These are phyloP conservation scores for Penicillium cataractarum DNA, from an alignment of 495 filamentous ascomycete genomes.

Conservation along the genomic window DNA sequence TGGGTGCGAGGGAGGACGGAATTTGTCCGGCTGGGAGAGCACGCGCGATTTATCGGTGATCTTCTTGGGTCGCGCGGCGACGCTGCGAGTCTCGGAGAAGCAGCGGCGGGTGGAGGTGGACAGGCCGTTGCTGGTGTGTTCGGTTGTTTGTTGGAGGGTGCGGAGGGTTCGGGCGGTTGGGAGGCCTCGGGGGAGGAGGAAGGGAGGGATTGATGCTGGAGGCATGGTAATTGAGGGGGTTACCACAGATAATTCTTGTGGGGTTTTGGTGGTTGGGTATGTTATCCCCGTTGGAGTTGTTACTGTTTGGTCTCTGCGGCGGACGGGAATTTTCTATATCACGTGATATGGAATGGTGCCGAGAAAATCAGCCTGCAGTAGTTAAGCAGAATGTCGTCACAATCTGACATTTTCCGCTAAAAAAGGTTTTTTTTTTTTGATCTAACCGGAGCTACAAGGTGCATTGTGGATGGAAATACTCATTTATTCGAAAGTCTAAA, in stretches of 20 bases:
- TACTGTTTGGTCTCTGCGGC: background rate
- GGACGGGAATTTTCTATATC: slow-evolving; percentile 22
- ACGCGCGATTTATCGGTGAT: slow-evolving; percentile 54
- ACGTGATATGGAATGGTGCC: slow-evolving; percentile 4
- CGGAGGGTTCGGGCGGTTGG: slow-evolving; percentile 37
- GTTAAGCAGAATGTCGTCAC: background rate
- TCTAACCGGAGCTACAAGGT: background rate
- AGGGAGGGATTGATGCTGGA: slow-evolving; percentile 39
- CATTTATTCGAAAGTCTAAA: too few species aligned
- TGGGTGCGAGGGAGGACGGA: slow-evolving; percentile 84
- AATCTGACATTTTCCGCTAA: background rate
- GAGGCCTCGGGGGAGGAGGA: slow-evolving; percentile 48
- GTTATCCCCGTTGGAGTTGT: background rate
- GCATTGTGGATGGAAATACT: too few species aligned
- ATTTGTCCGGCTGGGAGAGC: slow-evolving; percentile 78
- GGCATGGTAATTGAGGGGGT: slow-evolving; percentile 19
- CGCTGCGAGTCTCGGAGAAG: slow-evolving; percentile 29
- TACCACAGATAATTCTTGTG: background rate
- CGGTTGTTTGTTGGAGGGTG: slow-evolving; percentile 26
- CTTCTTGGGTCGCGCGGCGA: slow-evolving; percentile 15
- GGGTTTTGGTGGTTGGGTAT: background rate
- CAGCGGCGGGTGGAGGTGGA: slow-evolving; percentile 19
- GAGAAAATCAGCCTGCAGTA: too few species aligned
- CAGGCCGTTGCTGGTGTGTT: background rate
- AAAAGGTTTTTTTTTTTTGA: background rate